Evolutionary conservation across 2,329 filamentous ascomycete genomes (phyloP), one percentile per base, ranked within the genome.

Genomic region (Aspergillus terreus): DNA sequence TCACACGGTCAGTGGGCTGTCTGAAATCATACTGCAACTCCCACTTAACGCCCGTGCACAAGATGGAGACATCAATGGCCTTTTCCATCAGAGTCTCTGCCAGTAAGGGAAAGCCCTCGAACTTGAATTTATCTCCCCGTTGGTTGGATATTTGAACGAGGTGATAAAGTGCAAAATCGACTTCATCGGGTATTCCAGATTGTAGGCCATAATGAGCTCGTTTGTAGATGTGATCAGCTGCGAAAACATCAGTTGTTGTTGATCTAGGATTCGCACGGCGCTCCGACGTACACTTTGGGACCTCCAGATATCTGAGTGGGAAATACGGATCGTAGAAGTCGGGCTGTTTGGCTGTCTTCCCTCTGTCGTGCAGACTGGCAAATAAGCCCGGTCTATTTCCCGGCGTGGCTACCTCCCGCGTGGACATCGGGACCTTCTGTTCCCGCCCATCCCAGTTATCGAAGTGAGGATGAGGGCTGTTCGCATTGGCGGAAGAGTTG

Each of bases 101-200:
- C 25, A 99, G 79, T 9, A 90, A 86, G 1, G 89, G 87, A 61
- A 96, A 97, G 4, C 90, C 88, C 61, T 95, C 91, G 59, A 97
- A 96, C 54, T 90, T 88, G 73, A 95, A 96, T 71, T 96, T 96
- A 68, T 97, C 94, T 43, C 92, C 92, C 41, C 92, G 83, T 70
- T 97, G 92, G 65, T 87, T 94, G 0, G 92, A 96, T 25, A 97
- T 96, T 68, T 96, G 95, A 53, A 97, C 91, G 4, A 97, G 76
- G 63, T 97, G 92, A 62, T 95, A 90, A 10, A 97, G 77, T 0
- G 91, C 92, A 71, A 95, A 97, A n/a, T 90, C 85, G 63, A 96
- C 88, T 67, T 99, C 92, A 11, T 85, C 81, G 3, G 82, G 81
- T 23, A 95, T 83, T 2, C 84, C 83, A 12, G 90, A 96, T 56